These are phyloP conservation scores for Trichoderma virens DNA, from an alignment of 495 filamentous ascomycete species.

Conservation along the genomic window DNA sequence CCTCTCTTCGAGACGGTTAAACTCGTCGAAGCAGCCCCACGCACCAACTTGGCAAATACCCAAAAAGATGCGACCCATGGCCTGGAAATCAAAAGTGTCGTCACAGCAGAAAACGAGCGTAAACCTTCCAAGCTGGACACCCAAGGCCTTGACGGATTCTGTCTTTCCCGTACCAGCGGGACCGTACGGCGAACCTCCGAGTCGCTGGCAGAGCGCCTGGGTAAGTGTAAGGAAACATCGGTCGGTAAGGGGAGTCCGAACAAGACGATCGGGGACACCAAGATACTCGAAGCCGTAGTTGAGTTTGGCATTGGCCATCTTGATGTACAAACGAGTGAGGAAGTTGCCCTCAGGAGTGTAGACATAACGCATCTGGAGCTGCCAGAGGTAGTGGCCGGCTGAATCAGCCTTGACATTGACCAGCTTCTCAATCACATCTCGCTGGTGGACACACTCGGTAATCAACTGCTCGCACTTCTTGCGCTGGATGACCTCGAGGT, in stretches of 20 bases:
- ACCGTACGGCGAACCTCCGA: conserved; percentile 95
- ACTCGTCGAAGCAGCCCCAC: conserved; percentile 99
- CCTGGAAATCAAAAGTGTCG: conserved; percentile 98
- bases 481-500: conserved; percentile 75
- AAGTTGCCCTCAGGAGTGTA: conserved; percentile 75
- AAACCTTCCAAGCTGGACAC: conserved; percentile 92
- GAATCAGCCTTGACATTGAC: conserved; percentile 63
- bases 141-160: conserved; percentile 95
- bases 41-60: conserved; percentile 98
- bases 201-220: conserved; percentile 86
- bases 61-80: conserved; percentile 98
- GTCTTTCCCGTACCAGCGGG: conserved; percentile 99
- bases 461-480: conserved; percentile 99
- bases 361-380: conserved; percentile 96
- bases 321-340: conserved; percentile 76
- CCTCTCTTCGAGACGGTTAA: conserved; percentile 94
- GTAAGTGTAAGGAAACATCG: conserved; percentile 96
- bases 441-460: conserved; percentile 96
- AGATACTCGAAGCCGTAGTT: conserved; percentile 98
- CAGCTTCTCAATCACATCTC: conserved; percentile 81
- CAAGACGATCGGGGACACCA: conserved; percentile 88
- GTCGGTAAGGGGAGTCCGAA: conserved; percentile 92
- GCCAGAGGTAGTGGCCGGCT: conserved; percentile 84
- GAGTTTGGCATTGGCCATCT: conserved; percentile 93
- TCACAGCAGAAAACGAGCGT: conserved; percentile 98